phyloP scores from a whole-genome alignment of 352 stramenopile species.

The Pythium utonaiense region DNA sequence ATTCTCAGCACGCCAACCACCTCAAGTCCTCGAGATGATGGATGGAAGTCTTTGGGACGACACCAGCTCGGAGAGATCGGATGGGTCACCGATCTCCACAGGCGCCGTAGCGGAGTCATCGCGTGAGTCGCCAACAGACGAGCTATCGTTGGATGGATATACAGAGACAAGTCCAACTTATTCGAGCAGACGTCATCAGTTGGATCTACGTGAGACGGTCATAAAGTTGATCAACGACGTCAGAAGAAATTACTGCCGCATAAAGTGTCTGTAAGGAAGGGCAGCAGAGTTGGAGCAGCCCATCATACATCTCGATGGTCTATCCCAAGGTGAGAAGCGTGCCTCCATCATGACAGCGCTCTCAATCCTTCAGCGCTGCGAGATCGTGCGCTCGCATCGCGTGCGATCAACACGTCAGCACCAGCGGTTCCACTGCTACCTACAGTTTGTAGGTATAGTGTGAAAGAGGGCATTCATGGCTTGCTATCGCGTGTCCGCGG shows the following conservation, averaged over 20 bases:
- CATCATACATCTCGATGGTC: background rate
- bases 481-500: background rate
- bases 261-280: background rate
- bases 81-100: too few relatives aligned
- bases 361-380: background rate
- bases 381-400: background rate
- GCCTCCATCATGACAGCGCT: background rate
- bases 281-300: background rate
- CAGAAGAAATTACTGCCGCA: too few relatives aligned
- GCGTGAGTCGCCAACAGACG: too few relatives aligned
- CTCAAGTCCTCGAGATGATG: too few relatives aligned
- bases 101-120: too few relatives aligned
- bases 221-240: too few relatives aligned
- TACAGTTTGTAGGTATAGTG: background rate
- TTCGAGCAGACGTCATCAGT: too few relatives aligned
- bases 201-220: too few relatives aligned
- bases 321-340: background rate
- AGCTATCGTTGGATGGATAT: too few relatives aligned
- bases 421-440: background rate
- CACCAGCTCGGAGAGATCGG: too few relatives aligned
- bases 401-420: background rate
- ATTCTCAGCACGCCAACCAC: background rate
- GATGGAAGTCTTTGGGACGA: too few relatives aligned
- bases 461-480: conserved; percentile 5
- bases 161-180: too few relatives aligned